Evolutionary conservation across 768 basidiomycete species (phyloP).

Genomic region (Russula sp.): DNA sequence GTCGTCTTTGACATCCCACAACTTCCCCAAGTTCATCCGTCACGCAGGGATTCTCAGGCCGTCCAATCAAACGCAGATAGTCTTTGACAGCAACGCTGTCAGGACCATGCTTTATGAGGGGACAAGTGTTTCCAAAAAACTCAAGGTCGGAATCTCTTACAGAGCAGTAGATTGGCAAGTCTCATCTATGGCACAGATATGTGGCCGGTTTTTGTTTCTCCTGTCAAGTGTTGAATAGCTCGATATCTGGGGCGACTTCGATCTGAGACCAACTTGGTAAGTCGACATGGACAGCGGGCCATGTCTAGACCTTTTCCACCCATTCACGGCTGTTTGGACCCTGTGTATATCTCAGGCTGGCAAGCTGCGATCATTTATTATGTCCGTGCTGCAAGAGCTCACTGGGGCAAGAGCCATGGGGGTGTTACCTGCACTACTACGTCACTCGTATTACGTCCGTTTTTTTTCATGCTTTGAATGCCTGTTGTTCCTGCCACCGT

Average conservation of each 20-base stretch:
- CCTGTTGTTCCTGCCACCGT: too few species aligned
- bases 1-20: neutral
- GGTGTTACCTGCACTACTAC: neutral
- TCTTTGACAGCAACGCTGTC: neutral
- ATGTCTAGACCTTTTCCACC: neutral
- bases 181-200: neutral
- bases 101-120: too few species aligned
- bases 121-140: too few species aligned
- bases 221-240: neutral
- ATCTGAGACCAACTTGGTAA: too few species aligned
- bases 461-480: too few species aligned
- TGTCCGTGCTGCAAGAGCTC: neutral
- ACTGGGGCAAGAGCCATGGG: neutral
- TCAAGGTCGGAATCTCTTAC: too few species aligned
- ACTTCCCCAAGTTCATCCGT: neutral
- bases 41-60: neutral
- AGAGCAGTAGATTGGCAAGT: neutral
- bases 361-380: neutral
- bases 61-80: neutral
- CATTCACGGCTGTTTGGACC: neutral
- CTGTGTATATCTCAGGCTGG: neutral
- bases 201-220: neutral
- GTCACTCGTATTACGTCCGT: too few species aligned
- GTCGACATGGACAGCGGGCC: neutral
- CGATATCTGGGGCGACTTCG: neutral